A percentile compares a stretch with the other conserved stretches of the same genome.
phyloP scores from a whole-genome alignment of 768 basidiomycete genomes.

The Boletus patriciae region DNA sequence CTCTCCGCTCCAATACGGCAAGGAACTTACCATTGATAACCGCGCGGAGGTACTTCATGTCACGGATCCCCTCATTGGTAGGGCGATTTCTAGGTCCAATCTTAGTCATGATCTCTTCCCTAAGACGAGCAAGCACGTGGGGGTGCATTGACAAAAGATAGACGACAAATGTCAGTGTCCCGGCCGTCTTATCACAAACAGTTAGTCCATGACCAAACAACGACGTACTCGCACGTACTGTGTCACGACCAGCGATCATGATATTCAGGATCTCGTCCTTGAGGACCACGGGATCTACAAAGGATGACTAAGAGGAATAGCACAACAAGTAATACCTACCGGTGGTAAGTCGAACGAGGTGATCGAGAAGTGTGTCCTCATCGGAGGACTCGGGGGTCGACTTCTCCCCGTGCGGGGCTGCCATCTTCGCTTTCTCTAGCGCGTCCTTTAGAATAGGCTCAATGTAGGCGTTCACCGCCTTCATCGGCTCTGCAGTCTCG shows the following conservation, averaged over 20 bases:
- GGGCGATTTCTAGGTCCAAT: slow-evolving; percentile 52
- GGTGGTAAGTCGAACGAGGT: slow-evolving; percentile 53
- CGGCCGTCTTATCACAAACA: slow-evolving; percentile 38
- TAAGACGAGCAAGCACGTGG: slow-evolving; percentile 44
- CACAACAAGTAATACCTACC: slow-evolving; percentile 27
- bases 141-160: slow-evolving; percentile 54
- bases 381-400: slow-evolving; percentile 35
- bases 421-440: slow-evolving; percentile 40
- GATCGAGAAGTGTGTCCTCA: slow-evolving; percentile 53
- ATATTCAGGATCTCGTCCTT: slow-evolving; percentile 38
- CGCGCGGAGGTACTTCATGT: slow-evolving; percentile 64
- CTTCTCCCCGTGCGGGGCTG: slow-evolving; percentile 19
- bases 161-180: slow-evolving; percentile 37
- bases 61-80: slow-evolving; percentile 53
- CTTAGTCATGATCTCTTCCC: slow-evolving; percentile 53
- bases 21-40: slow-evolving; percentile 55
- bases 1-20: background rate
- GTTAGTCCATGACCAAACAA: background rate
- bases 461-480: slow-evolving; percentile 2
- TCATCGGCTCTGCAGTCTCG: background rate
- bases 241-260: slow-evolving; percentile 34
- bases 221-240: slow-evolving; percentile 9
- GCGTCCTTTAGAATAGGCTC: slow-evolving; percentile 48
- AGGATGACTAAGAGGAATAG: slow-evolving; percentile 4
- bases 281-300: slow-evolving; percentile 28